phyloP scores from a whole-genome alignment of 2,329 filamentous ascomycete species.

The Juglanconis sp. region DNA sequence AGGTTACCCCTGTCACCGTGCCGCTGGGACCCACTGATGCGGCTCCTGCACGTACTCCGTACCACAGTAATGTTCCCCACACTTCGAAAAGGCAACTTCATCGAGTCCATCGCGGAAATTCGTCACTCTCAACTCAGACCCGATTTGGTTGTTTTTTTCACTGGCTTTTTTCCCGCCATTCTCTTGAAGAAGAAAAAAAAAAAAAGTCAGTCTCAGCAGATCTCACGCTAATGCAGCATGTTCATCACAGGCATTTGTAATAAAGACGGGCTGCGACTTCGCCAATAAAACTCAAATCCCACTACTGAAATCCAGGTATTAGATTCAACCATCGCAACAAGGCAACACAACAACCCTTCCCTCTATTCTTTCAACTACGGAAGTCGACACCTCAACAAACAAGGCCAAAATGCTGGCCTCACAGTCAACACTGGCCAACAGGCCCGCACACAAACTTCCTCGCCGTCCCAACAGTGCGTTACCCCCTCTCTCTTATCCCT shows the following conservation, averaged over 20 bases:
- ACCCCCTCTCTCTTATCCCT: neutral
- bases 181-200: no score
- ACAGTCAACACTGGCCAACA: conserved; percentile 15
- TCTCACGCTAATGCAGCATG: no score
- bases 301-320: no score
- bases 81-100: neutral
- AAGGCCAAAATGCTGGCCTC: neutral
- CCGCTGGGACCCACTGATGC: neutral
- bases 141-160: neutral
- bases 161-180: no score
- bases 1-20: neutral
- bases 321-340: no score
- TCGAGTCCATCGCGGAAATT: neutral
- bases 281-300: no score
- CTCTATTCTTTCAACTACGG: no score
- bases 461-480: conserved; percentile 30
- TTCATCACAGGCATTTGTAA: no score
- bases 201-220: no score
- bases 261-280: no score
- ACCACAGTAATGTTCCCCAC: neutral
- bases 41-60: neutral
- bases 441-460: conserved; percentile 31
- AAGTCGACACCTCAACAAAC: neutral
- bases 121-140: neutral
- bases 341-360: no score